Conservation (phyloP, 1,284 basidiomycete species). For the Athelia sp. region DNA sequence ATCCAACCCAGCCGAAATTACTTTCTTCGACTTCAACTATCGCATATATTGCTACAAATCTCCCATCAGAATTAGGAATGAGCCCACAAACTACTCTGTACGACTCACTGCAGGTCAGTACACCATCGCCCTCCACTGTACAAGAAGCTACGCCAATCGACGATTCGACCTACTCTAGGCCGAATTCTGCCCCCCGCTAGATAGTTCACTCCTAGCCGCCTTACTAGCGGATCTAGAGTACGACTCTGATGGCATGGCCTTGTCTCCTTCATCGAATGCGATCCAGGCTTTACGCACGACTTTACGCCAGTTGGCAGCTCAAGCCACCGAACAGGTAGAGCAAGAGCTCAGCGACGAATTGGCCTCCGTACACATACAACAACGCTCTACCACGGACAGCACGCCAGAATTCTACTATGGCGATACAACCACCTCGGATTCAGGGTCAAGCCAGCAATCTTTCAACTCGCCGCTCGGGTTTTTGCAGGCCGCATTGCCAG, state of each 20-base stretch:
- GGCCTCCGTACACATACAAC: constrained; percentile 23
- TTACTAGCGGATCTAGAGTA: constrained; percentile 50
- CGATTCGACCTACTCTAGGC: constrained; percentile 34
- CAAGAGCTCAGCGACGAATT: constrained; percentile 32
- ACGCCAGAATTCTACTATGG: constrained; percentile 35
- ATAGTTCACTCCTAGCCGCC: constrained; percentile 64
- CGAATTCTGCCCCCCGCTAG: constrained; percentile 74
- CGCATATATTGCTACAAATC: background rate
- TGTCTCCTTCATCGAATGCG: constrained; percentile 22
- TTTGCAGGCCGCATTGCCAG: constrained; percentile 60
- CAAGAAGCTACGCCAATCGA: background rate
- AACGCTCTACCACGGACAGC: constrained; percentile 39
- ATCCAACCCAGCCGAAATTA: no score
- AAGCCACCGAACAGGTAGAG: constrained; percentile 40
- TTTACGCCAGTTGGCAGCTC: constrained; percentile 41
- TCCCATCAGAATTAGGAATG: background rate
- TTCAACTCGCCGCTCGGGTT: constrained; percentile 63
- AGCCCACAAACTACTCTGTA: background rate
- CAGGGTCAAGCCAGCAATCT: constrained; percentile 34
- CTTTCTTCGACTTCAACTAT: no score
- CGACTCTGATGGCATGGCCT: constrained; percentile 16
- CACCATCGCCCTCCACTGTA: background rate
- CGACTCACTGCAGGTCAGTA: background rate
- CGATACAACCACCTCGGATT: constrained; percentile 30
- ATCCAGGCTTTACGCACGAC: constrained; percentile 36